These are phyloP conservation scores for Monilinia aucupariae DNA, from an alignment of 2,329 filamentous ascomycete genomes.

Conservation along the genomic window DNA sequence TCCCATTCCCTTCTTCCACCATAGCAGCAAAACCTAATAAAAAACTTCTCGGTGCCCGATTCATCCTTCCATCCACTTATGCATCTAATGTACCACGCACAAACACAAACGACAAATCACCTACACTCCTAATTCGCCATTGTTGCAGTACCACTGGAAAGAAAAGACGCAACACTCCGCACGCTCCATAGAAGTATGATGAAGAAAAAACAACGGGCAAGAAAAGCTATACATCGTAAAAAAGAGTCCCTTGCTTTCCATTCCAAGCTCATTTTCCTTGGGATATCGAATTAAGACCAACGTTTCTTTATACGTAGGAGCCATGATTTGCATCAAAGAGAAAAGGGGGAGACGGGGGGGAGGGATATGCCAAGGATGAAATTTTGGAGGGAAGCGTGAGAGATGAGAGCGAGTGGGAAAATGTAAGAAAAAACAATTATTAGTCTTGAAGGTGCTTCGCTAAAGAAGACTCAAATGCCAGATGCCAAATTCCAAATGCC, in stretches of 20 bases:
- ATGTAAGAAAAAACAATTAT: conserved; percentile 29
- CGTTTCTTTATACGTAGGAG: conserved; percentile 24
- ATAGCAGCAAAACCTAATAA: neutral
- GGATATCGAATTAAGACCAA: conserved; percentile 26
- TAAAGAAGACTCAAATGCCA: conserved; percentile 19
- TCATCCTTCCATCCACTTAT: neutral
- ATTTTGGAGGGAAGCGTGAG: neutral
- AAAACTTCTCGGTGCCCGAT: neutral
- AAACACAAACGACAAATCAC: conserved; percentile 7
- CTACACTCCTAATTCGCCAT: conserved; percentile 31
- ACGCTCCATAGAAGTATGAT: conserved; percentile 17
- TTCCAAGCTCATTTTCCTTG: conserved; percentile 1
- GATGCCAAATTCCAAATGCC: conserved; percentile 26
- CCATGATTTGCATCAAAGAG: conserved; percentile 17
- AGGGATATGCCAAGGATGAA: conserved; percentile 23
- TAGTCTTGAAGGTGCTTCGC: conserved; percentile 29
- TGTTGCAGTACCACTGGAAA: conserved; percentile 20
- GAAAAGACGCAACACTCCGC: conserved; percentile 8
- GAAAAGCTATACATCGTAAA: conserved; percentile 33
- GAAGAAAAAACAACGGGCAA: conserved; percentile 20
- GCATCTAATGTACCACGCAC: conserved; percentile 6
- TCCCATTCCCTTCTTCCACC: neutral
- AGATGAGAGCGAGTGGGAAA: conserved; percentile 16
- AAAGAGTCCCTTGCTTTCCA: conserved; percentile 18
- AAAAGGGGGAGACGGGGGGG: conserved; percentile 23